Evolutionary conservation across 768 basidiomycete genomes (phyloP), one percentile per base, ranked within the genome.

Genomic region (Tulasnella sp.): DNA sequence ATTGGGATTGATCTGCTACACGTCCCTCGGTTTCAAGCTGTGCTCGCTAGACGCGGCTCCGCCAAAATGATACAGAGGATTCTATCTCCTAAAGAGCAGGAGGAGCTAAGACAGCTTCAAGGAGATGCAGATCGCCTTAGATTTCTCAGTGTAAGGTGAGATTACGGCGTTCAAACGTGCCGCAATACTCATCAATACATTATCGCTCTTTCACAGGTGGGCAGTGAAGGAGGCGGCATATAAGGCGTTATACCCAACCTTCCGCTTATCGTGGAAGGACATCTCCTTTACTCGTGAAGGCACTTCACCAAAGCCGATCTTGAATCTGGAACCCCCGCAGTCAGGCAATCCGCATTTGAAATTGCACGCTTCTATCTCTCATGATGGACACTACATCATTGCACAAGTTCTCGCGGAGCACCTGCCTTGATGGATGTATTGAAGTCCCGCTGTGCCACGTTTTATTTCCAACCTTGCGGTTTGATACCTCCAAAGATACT

Each of bases 201-300:
- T 42, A 67, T 35, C 63, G 72, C 67, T 52, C 29, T n/a, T n/a
- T 4, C 34, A 3, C 75, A 94, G 92, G 17, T 95, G 91, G 91
- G 83, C 87, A 37, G 85, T 90, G 22, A 95, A 95, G 76, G 93
- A 95, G 79, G 90, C 93, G 0, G 87, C 88, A 0, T 95, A 94
- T 81, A 95, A 95, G 77, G 93, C 92, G 0, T 77, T 93, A 73
- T 92, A 87, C 77, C 92, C 92, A 0, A 36, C 73, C 22, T 77
- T 84, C 47, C 81, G 77, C 37, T 86, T 90, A 19, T 86, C 85
- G 7, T 94, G 92, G 93, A 90, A 91, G 77, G 86, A 93, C 32
- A 78, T 94, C 73, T 84, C 84, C n/a, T 6, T 91, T 84, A 67
- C 77, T 72, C 67, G 73, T 79, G 16, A 79, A 80, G 62, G 80